phyloP scores from a whole-genome alignment of 352 stramenopile genomes.

The Detonula confervacea region DNA sequence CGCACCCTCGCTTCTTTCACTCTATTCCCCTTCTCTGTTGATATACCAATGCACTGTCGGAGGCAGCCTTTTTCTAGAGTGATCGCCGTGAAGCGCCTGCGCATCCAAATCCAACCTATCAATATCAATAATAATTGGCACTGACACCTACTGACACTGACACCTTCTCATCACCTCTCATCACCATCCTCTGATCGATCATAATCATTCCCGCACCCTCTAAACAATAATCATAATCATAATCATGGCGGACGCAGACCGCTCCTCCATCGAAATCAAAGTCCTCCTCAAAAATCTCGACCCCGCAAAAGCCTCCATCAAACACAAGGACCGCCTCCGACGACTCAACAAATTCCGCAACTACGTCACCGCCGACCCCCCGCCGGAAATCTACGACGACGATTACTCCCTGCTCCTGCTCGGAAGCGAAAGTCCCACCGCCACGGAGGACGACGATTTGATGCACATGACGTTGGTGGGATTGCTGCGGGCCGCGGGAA shows the following conservation, averaged over 20 bases:
- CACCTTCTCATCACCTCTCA: too few relatives aligned
- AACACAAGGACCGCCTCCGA: slow-evolving; percentile 84
- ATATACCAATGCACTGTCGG: too few relatives aligned
- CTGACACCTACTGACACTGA: too few relatives aligned
- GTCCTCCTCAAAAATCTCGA: slow-evolving; percentile 76
- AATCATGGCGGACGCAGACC: slow-evolving; percentile 56
- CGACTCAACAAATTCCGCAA: slow-evolving; percentile 82
- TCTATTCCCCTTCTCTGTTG: too few relatives aligned
- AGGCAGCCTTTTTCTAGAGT: too few relatives aligned
- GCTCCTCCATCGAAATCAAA: slow-evolving; percentile 81
- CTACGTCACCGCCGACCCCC: slow-evolving; percentile 61
- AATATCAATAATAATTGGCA: too few relatives aligned
- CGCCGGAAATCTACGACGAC: slow-evolving; percentile 85
- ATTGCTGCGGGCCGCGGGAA: slow-evolving; percentile 70
- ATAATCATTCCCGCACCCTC: too few relatives aligned
- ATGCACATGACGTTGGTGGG: slow-evolving; percentile 54
- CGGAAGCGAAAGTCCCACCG: slow-evolving; percentile 62
- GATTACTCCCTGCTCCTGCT: slow-evolving; percentile 77
- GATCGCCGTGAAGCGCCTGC: too few relatives aligned
- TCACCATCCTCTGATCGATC: too few relatives aligned
- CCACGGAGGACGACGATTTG: slow-evolving; percentile 71
- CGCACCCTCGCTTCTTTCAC: too few relatives aligned
- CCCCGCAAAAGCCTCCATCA: slow-evolving; percentile 60
- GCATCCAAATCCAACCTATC: too few relatives aligned
- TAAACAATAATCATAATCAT: too few relatives aligned